These are phyloP conservation scores for Hippophae gyantsensis DNA, from an alignment of 306 rosid species.

Conservation along the genomic window DNA sequence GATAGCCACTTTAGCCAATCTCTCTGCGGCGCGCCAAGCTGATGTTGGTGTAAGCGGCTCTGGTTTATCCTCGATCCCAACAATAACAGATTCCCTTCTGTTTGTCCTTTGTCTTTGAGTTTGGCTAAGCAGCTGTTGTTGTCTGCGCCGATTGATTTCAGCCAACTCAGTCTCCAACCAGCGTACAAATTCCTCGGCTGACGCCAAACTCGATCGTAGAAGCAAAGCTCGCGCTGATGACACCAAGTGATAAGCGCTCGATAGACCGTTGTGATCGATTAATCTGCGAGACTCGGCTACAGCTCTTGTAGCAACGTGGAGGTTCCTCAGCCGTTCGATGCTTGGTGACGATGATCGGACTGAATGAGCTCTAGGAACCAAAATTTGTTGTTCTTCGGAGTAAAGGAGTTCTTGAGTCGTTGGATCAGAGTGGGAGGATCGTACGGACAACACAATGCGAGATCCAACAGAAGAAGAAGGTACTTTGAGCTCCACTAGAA, in stretches of 20 bases:
- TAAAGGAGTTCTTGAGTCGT: conserved; percentile 34
- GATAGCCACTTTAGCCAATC: conserved; percentile 84
- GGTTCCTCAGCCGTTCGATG: conserved; percentile 49
- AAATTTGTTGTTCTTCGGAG: conserved; percentile 46
- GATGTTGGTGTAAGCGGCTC: conserved; percentile 90
- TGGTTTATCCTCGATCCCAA: conserved; percentile 38
- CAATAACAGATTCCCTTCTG: background rate
- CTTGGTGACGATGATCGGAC: conserved; percentile 40
- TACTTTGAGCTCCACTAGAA: conserved; percentile 60
- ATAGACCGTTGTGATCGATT: conserved; percentile 36
- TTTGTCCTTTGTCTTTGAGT: conserved; percentile 19
- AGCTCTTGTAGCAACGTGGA: conserved; percentile 68
- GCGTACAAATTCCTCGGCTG: conserved; percentile 41
- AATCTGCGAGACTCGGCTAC: conserved; percentile 71
- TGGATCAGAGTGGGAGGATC: conserved; percentile 48
- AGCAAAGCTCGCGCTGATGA: conserved; percentile 73
- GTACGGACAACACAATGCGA: conserved; percentile 57
- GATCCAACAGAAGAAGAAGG: conserved; percentile 42
- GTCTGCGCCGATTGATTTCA: conserved; percentile 49
- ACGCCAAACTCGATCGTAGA: conserved; percentile 36
- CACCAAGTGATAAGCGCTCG: conserved; percentile 56
- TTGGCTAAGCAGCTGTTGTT: conserved; percentile 25
- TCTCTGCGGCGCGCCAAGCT: conserved; percentile 97
- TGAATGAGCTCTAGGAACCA: conserved; percentile 56
- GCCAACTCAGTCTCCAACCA: conserved; percentile 63